A percentile compares a stretch with the other conserved stretches of the same genome.
Conservation (phyloP, 306 rosid species). For the Rubus parviflorus region DNA sequence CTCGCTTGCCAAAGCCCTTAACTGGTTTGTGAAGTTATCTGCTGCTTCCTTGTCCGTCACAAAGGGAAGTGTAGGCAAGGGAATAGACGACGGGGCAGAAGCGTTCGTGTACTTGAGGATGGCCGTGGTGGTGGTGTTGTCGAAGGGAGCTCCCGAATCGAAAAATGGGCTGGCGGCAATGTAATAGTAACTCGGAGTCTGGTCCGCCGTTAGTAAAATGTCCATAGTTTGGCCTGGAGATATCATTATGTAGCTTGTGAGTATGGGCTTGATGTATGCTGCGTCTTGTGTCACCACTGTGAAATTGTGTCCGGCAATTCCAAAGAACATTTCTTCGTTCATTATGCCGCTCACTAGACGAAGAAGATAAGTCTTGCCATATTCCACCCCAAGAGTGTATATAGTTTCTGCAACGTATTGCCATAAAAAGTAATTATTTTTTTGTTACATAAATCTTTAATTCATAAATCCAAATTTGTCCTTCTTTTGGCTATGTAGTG, state of each 20-base stretch:
- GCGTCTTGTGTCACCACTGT: constrained; percentile 23
- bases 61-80: not conserved
- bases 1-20: constrained; percentile 27
- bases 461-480: not conserved
- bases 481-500: not conserved
- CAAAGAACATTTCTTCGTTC: constrained; percentile 27
- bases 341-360: not conserved
- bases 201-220: constrained; percentile 16
- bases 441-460: too few species aligned
- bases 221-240: constrained; percentile 26
- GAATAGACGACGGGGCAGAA: not conserved
- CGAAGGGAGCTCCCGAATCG: constrained; percentile 2
- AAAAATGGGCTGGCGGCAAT: constrained; percentile 18
- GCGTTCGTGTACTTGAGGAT: constrained; percentile 1
- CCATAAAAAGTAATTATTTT: too few species aligned
- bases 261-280: constrained; percentile 17
- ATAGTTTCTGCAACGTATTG: constrained; percentile 11
- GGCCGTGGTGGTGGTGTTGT: constrained; percentile 18
- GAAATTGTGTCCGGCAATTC: constrained; percentile 15
- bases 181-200: constrained; percentile 17
- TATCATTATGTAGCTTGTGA: constrained; percentile 11
- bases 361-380: constrained; percentile 26
- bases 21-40: constrained; percentile 14
- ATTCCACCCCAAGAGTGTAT: not conserved
- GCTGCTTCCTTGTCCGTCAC: not conserved